These are phyloP conservation scores for Aspergillus eucalypticola DNA, from an alignment of 2,329 filamentous ascomycete species.

Conservation along the genomic window DNA sequence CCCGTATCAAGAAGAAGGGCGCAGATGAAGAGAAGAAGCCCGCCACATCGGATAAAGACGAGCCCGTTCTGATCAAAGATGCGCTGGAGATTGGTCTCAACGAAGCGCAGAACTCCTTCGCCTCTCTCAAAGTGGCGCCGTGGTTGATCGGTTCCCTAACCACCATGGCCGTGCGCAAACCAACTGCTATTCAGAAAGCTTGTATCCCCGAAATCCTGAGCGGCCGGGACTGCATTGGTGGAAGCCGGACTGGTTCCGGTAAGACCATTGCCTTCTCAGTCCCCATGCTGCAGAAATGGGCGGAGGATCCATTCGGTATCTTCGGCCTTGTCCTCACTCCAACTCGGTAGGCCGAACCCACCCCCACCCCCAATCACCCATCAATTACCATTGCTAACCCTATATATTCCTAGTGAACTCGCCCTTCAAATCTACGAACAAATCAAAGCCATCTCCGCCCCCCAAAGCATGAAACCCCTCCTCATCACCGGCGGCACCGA, in stretches of 20 bases:
- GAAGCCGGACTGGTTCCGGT: slow-evolving; percentile 90
- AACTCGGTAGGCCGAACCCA: slow-evolving; percentile 58
- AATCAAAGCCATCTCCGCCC: slow-evolving; percentile 86
- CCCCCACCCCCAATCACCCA: background rate
- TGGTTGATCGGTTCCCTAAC: slow-evolving; percentile 84
- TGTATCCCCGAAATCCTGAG: slow-evolving; percentile 92
- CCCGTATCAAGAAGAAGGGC: slow-evolving; percentile 45
- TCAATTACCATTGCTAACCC: background rate
- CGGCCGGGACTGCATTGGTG: slow-evolving; percentile 91
- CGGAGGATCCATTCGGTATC: slow-evolving; percentile 86
- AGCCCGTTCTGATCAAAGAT: slow-evolving; percentile 43
- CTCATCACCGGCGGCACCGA: slow-evolving; percentile 92
- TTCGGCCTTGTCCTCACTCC: slow-evolving; percentile 88
- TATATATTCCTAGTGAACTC: slow-evolving; percentile 64
- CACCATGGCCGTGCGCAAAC: slow-evolving; percentile 77
- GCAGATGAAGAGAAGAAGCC: slow-evolving; percentile 18
- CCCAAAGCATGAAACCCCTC: slow-evolving; percentile 81
- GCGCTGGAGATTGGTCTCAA: slow-evolving; percentile 41
- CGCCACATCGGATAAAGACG: slow-evolving; percentile 24
- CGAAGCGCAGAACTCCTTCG: slow-evolving; percentile 62
- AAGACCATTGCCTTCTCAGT: slow-evolving; percentile 97
- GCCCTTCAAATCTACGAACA: slow-evolving; percentile 97
- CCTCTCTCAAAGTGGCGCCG: slow-evolving; percentile 70
- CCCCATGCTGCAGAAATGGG: slow-evolving; percentile 91
- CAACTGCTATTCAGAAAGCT: slow-evolving; percentile 87